These are phyloP conservation scores for Polytrichum commune DNA, from an alignment of 225 moss, liverwort and hornwort genomes.

Conservation along the genomic window DNA sequence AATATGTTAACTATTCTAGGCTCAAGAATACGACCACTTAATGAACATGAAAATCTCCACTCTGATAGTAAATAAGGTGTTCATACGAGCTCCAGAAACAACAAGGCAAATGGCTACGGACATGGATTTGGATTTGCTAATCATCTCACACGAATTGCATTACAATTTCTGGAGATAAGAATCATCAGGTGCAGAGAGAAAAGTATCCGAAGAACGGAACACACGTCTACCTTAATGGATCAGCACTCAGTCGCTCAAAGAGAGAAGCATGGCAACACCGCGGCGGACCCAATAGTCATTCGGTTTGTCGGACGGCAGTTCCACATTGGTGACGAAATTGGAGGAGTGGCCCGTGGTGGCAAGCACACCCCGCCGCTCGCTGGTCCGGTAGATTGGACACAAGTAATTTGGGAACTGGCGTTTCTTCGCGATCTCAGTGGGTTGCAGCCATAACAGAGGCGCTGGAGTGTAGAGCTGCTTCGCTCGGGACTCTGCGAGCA, in stretches of 20 bases:
- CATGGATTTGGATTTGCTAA: too few species aligned
- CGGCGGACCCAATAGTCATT: constrained; percentile 64
- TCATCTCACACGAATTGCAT: too few species aligned
- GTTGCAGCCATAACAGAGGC: constrained; percentile 64
- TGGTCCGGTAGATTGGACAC: constrained; percentile 61
- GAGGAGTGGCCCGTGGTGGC: constrained; percentile 74
- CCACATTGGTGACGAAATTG: constrained; percentile 66
- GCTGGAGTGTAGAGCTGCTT: constrained; percentile 57
- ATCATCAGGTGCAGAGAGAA: too few species aligned
- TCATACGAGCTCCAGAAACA: too few species aligned
- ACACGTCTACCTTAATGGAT: too few species aligned
- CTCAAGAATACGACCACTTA: too few species aligned
- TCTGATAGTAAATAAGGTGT: too few species aligned
- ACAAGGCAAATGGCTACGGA: too few species aligned
- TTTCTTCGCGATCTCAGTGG: constrained; percentile 44
- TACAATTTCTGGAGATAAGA: too few species aligned
- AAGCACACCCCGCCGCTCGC: constrained; percentile 58
- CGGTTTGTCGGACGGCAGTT: constrained; percentile 44
- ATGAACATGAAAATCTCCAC: too few species aligned
- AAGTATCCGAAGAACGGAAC: too few species aligned
- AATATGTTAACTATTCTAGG: too few species aligned
- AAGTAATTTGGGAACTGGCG: constrained; percentile 43
- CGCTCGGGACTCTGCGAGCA: constrained; percentile 40
- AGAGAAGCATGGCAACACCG: constrained; percentile 69
- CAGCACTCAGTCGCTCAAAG: constrained; percentile 38